Evolutionary conservation across 1,284 basidiomycete genomes (phyloP).

Genomic region (Puccinia horiana): DNA sequence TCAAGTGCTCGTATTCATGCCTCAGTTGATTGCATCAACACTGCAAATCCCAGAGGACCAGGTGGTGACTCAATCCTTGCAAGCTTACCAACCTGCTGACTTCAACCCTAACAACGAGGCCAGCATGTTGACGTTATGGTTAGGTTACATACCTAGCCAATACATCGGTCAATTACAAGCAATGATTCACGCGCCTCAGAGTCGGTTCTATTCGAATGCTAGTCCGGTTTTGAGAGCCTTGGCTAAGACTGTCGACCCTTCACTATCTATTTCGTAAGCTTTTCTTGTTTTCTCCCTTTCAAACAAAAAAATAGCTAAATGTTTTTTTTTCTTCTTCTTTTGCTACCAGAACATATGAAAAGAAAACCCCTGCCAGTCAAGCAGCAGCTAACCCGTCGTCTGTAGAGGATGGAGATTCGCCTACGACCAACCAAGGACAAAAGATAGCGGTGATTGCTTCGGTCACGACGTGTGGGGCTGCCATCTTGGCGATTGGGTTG

Average conservation of each 20-base stretch:
- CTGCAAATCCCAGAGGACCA: constrained; percentile 52
- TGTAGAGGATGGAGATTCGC: not conserved
- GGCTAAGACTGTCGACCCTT: constrained; percentile 51
- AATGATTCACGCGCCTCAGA: constrained; percentile 57
- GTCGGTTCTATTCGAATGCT: constrained; percentile 60
- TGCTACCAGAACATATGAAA: not conserved
- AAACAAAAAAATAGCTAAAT: not conserved
- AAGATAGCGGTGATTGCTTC: constrained; percentile 43
- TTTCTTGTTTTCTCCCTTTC: not conserved
- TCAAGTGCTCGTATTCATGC: constrained; percentile 54
- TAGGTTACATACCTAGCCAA: constrained; percentile 59
- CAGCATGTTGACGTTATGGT: constrained; percentile 59
- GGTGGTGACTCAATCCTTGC: constrained; percentile 59
- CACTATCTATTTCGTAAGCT: constrained; percentile 51
- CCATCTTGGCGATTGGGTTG: constrained; percentile 32
- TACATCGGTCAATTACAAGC: constrained; percentile 57
- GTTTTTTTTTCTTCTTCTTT: not conserved
- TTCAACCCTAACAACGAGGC: constrained; percentile 56
- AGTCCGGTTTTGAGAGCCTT: constrained; percentile 53
- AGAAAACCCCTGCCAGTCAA: constrained; percentile 31
- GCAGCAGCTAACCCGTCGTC: not conserved
- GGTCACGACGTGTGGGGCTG: constrained; percentile 35
- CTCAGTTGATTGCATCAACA: constrained; percentile 51
- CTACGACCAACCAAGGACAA: constrained; percentile 11
- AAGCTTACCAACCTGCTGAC: constrained; percentile 59